Evolutionary conservation across 805 yeast species (phyloP), one percentile per base, ranked within the genome.

Genomic region (Metschnikowia lochheadii): DNA sequence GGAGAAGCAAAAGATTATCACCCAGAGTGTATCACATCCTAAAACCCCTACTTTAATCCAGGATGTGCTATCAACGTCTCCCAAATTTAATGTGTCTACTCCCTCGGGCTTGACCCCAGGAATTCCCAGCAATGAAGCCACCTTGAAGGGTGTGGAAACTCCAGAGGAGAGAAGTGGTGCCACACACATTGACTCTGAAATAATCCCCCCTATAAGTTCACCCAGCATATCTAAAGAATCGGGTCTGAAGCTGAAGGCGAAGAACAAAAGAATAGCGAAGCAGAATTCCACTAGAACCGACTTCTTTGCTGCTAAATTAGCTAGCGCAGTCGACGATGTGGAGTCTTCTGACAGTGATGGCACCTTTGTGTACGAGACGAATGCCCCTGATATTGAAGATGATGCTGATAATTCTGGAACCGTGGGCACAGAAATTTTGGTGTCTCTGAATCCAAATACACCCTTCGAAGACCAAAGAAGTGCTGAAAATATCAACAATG

Each of bases 301-400:
- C 62, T 82, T 89, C 53, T 94, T 94, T 67, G 98, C 97, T 8
- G 97, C 98, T 0, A 87, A 86, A 59, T 75, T 94, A 53, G 98
- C 97, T 7, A 85, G 89, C 49, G 98, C 98, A 0, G 95, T 92
- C 3, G 96, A 87, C 55, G 96, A 89, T 59, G 91, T 82, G 40
- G 89, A 87, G 53, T 82, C 87, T 38, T 84, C 91, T 33, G 97
- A 91, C 64, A 83, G 90, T 23, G 96, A 91, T 58, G 99, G 94
- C 65, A 89, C 96, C 1, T 92, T 94, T 75, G 97, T 92, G n/a
- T 92, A 92, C 65, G 97, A 91, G 61, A 81, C 73, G 44, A 57
- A 57, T 40, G 55, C 58, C 29, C 65, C 63, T 52, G 68, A 64
- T 40, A 60, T 50, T 34, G 69, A 46, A 8, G 51, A 47, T 4